Evolutionary conservation across 805 yeast genomes (phyloP).

Genomic region (Ogataea pini): DNA sequence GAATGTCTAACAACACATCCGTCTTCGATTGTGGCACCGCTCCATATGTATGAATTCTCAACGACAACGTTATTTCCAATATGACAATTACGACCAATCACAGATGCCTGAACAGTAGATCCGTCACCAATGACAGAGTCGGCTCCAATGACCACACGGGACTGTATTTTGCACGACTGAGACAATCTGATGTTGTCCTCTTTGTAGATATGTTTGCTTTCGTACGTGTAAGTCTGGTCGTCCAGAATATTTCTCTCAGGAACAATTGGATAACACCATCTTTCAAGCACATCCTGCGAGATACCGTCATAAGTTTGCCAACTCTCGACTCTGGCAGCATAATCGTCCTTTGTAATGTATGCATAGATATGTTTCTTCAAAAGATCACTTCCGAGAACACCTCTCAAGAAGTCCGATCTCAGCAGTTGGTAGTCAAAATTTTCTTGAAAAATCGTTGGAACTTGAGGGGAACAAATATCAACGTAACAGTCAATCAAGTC

Average conservation of each 20-base stretch:
- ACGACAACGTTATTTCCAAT: constrained; percentile 79
- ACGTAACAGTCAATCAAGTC: constrained; percentile 96
- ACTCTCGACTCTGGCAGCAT: constrained; percentile 94
- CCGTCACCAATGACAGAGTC: constrained; percentile 76
- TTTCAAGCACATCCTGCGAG: constrained; percentile 82
- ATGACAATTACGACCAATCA: constrained; percentile 81
- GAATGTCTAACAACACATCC: constrained; percentile 57
- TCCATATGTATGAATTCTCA: constrained; percentile 84
- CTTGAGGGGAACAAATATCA: constrained; percentile 92
- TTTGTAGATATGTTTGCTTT: constrained; percentile 83
- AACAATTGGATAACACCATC: constrained; percentile 91
- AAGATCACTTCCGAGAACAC: constrained; percentile 87
- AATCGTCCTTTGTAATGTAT: constrained; percentile 73
- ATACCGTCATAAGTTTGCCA: constrained; percentile 92
- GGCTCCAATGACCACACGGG: constrained; percentile 80
- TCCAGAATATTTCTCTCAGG: constrained; percentile 80
- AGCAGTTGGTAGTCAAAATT: constrained; percentile 91
- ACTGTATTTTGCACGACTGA: constrained; percentile 84
- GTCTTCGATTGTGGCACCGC: constrained; percentile 72
- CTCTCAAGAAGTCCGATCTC: constrained; percentile 85
- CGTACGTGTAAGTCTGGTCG: constrained; percentile 75
- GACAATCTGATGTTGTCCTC: constrained; percentile 88
- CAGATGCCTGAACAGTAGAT: constrained; percentile 63
- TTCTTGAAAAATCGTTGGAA: constrained; percentile 93
- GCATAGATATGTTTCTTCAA: constrained; percentile 90